phyloP scores from a whole-genome alignment of 2,329 filamentous ascomycete genomes.

The Macrophomina pseudophaseolina region DNA sequence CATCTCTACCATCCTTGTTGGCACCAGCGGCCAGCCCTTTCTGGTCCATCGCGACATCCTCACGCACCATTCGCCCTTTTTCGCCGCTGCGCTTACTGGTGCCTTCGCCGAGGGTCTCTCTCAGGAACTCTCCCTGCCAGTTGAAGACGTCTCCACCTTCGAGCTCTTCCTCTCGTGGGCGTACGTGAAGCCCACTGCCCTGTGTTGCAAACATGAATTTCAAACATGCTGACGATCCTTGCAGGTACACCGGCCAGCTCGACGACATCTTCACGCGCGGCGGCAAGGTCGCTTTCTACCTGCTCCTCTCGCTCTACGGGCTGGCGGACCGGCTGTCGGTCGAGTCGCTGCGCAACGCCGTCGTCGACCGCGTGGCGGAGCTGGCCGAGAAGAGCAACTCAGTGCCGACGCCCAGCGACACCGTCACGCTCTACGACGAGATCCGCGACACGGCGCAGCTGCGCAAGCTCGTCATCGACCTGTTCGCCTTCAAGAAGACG shows the following conservation, averaged over 20 bases:
- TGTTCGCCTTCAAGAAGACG: slow-evolving; percentile 60
- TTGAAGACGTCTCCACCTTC: slow-evolving; percentile 52
- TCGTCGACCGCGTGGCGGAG: slow-evolving; percentile 50
- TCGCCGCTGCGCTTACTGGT: slow-evolving; percentile 55
- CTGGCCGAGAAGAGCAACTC: slow-evolving; percentile 55
- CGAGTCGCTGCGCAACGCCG: slow-evolving; percentile 51
- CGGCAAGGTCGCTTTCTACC: slow-evolving; percentile 56
- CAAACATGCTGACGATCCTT: background rate
- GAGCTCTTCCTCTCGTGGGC: slow-evolving; percentile 59
- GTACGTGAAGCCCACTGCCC: slow-evolving; percentile 30
- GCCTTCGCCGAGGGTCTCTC: slow-evolving; percentile 52
- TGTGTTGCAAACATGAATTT: background rate
- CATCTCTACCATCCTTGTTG: slow-evolving; percentile 45
- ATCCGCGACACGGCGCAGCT: slow-evolving; percentile 48
- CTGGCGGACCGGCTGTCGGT: slow-evolving; percentile 55
- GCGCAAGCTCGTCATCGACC: slow-evolving; percentile 51
- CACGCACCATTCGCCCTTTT: slow-evolving; percentile 55
- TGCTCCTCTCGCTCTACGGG: slow-evolving; percentile 53
- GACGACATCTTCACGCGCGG: slow-evolving; percentile 48
- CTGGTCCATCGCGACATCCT: slow-evolving; percentile 56
- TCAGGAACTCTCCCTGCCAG: slow-evolving; percentile 50
- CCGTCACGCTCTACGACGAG: slow-evolving; percentile 53
- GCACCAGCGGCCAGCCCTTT: slow-evolving; percentile 47
- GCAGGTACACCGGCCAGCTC: slow-evolving; percentile 46
- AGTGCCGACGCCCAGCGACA: slow-evolving; percentile 57